Conservation (phyloP, 257 asterid species). For the Phtheirospermum japonicum region DNA sequence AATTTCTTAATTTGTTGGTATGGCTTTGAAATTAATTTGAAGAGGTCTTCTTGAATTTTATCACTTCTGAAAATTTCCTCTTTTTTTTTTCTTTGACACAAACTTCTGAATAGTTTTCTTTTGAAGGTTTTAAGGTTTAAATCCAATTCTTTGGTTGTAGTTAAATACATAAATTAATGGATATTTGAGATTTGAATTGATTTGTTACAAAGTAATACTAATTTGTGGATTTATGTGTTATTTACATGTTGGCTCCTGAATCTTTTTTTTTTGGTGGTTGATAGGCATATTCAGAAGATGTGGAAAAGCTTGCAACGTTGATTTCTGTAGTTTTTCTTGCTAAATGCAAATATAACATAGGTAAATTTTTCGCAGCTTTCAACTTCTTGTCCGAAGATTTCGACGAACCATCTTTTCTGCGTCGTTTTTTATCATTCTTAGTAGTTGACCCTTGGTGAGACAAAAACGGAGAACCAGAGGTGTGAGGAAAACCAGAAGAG, state of each 20-base stretch:
- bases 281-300: slow-evolving; percentile 22
- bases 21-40: slow-evolving; percentile 29
- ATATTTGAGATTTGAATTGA: slow-evolving; percentile 24
- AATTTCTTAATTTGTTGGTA: no score
- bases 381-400: slow-evolving; percentile 35
- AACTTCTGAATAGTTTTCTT: no score
- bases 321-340: background rate
- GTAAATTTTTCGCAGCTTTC: slow-evolving; percentile 35
- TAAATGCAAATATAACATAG: background rate
- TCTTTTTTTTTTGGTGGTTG: no score
- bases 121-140: slow-evolving; percentile 28
- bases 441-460: slow-evolving; percentile 57
- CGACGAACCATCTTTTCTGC: slow-evolving; percentile 31
- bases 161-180: slow-evolving; percentile 10
- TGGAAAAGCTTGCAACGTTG: slow-evolving; percentile 7
- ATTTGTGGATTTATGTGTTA: slow-evolving; percentile 24
- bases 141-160: slow-evolving; percentile 39
- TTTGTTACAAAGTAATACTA: slow-evolving; percentile 24
- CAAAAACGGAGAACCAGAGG: slow-evolving; percentile 54
- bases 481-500: slow-evolving; percentile 38
- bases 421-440: slow-evolving; percentile 37
- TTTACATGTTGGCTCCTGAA: slow-evolving; percentile 25
- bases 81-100: background rate
- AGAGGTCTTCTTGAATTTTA: slow-evolving; percentile 26
- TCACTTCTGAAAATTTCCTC: slow-evolving; percentile 5